A percentile compares a stretch with the other conserved stretches of the same genome.
Evolutionary conservation across 2,329 filamentous ascomycete species (phyloP).

Genomic region (Lasiodiplodia theobromae): DNA sequence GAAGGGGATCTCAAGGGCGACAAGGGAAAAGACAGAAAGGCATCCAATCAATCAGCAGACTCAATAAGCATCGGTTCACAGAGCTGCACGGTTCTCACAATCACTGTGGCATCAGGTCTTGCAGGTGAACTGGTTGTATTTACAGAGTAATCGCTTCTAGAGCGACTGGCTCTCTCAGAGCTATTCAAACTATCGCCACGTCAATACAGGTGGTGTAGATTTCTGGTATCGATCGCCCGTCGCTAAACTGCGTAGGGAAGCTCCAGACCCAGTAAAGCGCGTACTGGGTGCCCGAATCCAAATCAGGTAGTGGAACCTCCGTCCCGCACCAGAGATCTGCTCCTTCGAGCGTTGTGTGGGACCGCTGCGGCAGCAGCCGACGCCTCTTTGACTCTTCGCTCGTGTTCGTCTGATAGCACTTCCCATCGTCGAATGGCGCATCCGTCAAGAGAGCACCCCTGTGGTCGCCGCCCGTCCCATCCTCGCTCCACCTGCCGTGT

Average conservation of each 20-base stretch:
- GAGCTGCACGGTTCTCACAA: too few species aligned
- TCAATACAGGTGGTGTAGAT: constrained; percentile 67
- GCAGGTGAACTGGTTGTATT: neutral
- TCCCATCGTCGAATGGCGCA: neutral
- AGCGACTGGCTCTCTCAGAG: constrained; percentile 36
- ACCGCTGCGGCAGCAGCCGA: neutral
- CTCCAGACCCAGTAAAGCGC: constrained; percentile 98
- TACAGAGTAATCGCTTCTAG: neutral
- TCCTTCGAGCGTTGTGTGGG: neutral
- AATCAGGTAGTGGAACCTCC: constrained; percentile 77
- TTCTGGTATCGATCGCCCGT: constrained; percentile 59
- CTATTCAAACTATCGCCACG: constrained; percentile 50
- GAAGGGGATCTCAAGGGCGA: too few species aligned
- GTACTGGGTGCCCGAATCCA: constrained; percentile 69
- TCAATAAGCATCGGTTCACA: too few species aligned
- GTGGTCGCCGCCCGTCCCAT: neutral
- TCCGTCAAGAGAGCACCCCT: neutral
- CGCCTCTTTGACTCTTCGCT: constrained; percentile 1
- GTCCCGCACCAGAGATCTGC: constrained; percentile 75
- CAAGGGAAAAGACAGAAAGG: too few species aligned
- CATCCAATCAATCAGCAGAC: too few species aligned
- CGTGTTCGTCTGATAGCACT: neutral
- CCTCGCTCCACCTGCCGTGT: neutral
- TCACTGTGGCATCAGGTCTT: neutral
- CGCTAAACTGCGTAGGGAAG: constrained; percentile 68